Percentiles rank a stretch among this genome's conserved stretches.
These are phyloP conservation scores for Brassica hybrid DNA, from an alignment of 441 rosid species.

Conservation along the genomic window DNA sequence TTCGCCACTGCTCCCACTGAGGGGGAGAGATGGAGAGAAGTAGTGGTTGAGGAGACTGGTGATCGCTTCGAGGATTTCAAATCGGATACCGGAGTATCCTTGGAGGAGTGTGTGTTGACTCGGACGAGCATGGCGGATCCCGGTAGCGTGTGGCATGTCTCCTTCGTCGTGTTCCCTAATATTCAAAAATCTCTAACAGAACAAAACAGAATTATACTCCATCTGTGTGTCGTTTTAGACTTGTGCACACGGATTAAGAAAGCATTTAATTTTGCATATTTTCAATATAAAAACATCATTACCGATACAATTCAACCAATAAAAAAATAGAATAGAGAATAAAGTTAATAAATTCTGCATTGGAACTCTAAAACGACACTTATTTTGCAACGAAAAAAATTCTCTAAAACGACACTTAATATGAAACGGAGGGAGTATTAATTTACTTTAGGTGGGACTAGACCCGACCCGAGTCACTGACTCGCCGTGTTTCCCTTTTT, in stretches of 20 bases:
- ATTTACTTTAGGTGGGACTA: not conserved
- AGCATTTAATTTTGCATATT: too few species aligned
- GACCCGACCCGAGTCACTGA: constrained; percentile 10
- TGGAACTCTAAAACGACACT: too few species aligned
- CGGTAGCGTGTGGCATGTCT: constrained; percentile 43
- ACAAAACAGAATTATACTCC: not conserved
- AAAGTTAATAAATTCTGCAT: too few species aligned
- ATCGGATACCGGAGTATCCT: constrained; percentile 45
- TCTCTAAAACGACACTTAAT: too few species aligned
- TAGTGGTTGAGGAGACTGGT: constrained; percentile 40
- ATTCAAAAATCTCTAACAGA: constrained; percentile 38
- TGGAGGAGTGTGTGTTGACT: constrained; percentile 46
- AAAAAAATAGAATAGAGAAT: too few species aligned
- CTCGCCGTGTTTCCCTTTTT: constrained; percentile 12
- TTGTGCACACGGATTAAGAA: too few species aligned
- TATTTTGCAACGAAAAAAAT: too few species aligned
- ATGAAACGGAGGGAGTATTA: too few species aligned
- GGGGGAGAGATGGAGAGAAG: constrained; percentile 43
- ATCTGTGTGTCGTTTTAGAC: too few species aligned
- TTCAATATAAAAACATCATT: too few species aligned
- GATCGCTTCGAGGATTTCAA: constrained; percentile 47
- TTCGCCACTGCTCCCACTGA: constrained; percentile 32
- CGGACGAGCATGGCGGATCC: constrained; percentile 46
- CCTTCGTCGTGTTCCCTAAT: constrained; percentile 44
- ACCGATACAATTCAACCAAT: too few species aligned